phyloP scores from a whole-genome alignment of 2,329 filamentous ascomycete genomes.

The Botrytis sinoallii region DNA sequence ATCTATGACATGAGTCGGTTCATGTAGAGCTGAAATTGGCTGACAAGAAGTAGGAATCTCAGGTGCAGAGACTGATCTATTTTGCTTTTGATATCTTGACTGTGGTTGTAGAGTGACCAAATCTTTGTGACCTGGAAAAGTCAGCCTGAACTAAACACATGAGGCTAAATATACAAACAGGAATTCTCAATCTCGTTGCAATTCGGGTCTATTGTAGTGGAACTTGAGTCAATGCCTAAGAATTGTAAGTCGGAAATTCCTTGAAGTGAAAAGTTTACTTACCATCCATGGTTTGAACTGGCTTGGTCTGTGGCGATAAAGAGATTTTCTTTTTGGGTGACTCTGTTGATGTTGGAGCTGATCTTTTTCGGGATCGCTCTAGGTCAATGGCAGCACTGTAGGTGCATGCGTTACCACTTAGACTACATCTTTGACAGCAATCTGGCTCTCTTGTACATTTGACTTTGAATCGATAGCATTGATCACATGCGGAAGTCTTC shows the following conservation, averaged over 20 bases:
- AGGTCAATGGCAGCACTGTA: not conserved
- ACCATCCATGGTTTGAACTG: not conserved
- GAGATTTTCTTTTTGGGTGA: not conserved
- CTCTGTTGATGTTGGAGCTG: not conserved
- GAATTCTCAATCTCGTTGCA: not conserved
- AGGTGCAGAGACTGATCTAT: not conserved
- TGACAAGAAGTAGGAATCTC: not conserved
- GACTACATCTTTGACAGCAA: not conserved
- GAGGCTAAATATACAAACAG: not conserved
- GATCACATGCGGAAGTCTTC: slow-evolving; percentile 5
- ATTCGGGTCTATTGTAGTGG: not conserved
- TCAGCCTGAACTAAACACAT: not conserved
- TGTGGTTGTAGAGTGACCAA: not conserved
- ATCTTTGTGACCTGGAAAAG: not conserved
- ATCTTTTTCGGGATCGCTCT: slow-evolving; percentile 1
- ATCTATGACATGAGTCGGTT: not conserved
- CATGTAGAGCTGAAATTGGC: not conserved
- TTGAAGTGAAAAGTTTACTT: not conserved
- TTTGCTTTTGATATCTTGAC: not conserved
- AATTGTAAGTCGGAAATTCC: not conserved
- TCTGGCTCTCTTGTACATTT: slow-evolving; percentile 6
- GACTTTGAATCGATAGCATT: not conserved
- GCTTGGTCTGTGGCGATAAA: not conserved
- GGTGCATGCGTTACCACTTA: not conserved
- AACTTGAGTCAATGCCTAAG: not conserved